These are phyloP conservation scores for Umbelopsis ramanniana DNA, from an alignment of 192 early-diverging fungal genomes.

Conservation along the genomic window DNA sequence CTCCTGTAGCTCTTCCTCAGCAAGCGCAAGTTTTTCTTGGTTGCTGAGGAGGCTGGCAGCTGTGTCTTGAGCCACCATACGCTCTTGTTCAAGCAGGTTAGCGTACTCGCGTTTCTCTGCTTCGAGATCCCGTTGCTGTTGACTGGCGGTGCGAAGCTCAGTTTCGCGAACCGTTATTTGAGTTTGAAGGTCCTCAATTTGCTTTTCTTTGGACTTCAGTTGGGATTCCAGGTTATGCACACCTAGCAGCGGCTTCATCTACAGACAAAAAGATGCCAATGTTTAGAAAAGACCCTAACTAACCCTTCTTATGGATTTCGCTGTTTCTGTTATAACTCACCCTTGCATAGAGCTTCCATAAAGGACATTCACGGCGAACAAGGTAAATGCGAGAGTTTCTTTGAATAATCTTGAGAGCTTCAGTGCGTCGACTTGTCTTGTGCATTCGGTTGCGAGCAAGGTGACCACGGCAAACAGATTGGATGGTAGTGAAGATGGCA, in stretches of 20 bases:
- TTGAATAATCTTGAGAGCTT: conserved; percentile 94
- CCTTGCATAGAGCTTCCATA: conserved; percentile 95
- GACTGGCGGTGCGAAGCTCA: neutral
- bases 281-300: neutral
- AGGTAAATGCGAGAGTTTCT: conserved; percentile 92
- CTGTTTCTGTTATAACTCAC: conserved; percentile 82
- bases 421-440: conserved; percentile 61
- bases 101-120: conserved; percentile 7
- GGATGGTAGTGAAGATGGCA: conserved; percentile 82
- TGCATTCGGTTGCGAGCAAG: conserved; percentile 72
- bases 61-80: conserved; percentile 16
- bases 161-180: conserved; percentile 4
- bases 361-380: conserved; percentile 88
- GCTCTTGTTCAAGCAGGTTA: conserved; percentile 5
- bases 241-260: conserved; percentile 13
- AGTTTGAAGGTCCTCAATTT: conserved; percentile 1
- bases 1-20: conserved; percentile 2
- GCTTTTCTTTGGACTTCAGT: conserved; percentile 23
- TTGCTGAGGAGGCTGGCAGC: conserved; percentile 5
- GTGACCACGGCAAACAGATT: conserved; percentile 86
- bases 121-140: neutral
- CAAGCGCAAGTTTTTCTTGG: conserved; percentile 13
- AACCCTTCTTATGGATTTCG: conserved; percentile 10
- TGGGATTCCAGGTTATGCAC: conserved; percentile 17
- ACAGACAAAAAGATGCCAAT: neutral